phyloP scores from a whole-genome alignment of 176 grass and related monocot species.

The Pontederia paniculata region DNA sequence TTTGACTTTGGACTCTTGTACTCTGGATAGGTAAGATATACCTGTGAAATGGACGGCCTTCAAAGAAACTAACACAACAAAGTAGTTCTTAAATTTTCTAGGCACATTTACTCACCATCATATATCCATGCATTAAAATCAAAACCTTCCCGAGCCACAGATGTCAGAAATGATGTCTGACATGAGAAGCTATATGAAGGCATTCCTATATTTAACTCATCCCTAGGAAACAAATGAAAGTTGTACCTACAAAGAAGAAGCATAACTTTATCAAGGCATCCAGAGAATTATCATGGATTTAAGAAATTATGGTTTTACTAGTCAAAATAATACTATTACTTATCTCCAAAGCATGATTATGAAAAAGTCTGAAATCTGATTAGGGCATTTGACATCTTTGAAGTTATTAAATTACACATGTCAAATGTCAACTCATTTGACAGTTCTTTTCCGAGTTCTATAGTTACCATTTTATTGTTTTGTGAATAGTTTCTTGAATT shows the following conservation, averaged over 20 bases:
- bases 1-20: slow-evolving; percentile 76
- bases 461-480: too few species aligned
- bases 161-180: slow-evolving; percentile 69
- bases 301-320: neutral
- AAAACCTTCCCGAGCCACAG: slow-evolving; percentile 80
- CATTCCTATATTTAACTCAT: slow-evolving; percentile 57
- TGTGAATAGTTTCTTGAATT: too few species aligned
- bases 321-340: too few species aligned
- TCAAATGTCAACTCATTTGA: too few species aligned
- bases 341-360: too few species aligned
- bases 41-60: slow-evolving; percentile 38
- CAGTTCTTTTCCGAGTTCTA: too few species aligned
- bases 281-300: slow-evolving; percentile 10
- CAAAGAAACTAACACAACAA: neutral
- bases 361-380: too few species aligned
- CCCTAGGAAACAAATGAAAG: slow-evolving; percentile 91
- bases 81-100: neutral
- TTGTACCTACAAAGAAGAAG: slow-evolving; percentile 54
- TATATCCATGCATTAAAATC: slow-evolving; percentile 97
- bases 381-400: too few species aligned
- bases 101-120: slow-evolving; percentile 43
- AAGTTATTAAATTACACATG: too few species aligned
- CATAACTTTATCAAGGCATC: slow-evolving; percentile 14
- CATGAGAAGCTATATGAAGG: slow-evolving; percentile 92
- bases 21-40: slow-evolving; percentile 90